Conservation (phyloP, 2,329 filamentous ascomycete genomes). For the Penicillium sp. region DNA sequence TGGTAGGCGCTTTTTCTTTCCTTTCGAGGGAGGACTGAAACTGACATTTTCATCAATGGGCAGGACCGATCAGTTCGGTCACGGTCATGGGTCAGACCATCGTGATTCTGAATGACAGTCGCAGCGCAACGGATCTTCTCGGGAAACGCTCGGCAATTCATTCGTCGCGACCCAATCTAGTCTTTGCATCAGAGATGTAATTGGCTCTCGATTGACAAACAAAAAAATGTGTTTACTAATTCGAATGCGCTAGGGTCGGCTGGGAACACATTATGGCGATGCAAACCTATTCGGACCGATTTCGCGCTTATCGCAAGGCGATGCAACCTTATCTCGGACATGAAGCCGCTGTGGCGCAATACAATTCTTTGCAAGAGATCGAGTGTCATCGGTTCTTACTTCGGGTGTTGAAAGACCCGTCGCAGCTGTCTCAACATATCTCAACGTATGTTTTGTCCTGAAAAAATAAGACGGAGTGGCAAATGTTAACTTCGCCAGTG, state of each 20-base stretch:
- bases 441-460: constrained; percentile 34
- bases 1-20: constrained; percentile 18
- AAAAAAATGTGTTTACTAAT: not conserved
- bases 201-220: not conserved
- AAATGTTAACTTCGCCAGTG: constrained; percentile 20
- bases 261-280: constrained; percentile 37
- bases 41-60: not conserved
- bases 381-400: constrained; percentile 49
- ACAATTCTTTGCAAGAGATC: constrained; percentile 44
- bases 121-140: constrained; percentile 36
- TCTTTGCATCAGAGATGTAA: constrained; percentile 41
- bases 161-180: constrained; percentile 33
- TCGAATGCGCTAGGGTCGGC: constrained; percentile 30
- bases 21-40: not conserved
- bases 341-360: constrained; percentile 37
- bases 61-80: constrained; percentile 41
- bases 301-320: constrained; percentile 48
- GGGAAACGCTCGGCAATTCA: constrained; percentile 32
- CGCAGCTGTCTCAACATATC: constrained; percentile 44
- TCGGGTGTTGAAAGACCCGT: constrained; percentile 42
- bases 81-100: constrained; percentile 39
- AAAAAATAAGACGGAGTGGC: not conserved
- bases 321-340: constrained; percentile 47
- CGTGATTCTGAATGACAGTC: constrained; percentile 37
- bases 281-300: constrained; percentile 38